Base-by-base conservation (phyloP, 192 early-diverging fungal species). In the Coemansia guatemalensis region DNA sequence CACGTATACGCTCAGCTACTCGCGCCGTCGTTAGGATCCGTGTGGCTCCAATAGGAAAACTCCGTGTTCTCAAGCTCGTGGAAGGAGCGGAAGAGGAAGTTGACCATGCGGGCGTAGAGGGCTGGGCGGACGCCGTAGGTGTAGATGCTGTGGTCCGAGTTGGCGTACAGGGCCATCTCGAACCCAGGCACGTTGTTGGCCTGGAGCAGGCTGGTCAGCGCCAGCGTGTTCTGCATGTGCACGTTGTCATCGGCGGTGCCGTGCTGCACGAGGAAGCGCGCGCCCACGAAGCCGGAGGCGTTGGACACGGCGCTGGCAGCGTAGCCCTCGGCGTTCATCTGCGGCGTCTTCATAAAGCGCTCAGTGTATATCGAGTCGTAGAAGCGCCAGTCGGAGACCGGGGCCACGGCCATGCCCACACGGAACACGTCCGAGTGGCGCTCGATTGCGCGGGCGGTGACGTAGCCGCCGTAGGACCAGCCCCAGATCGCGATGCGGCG, bases 331-430 rank as follows among this genome's bases (percentile, higher is more conserved):
- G 70, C 62, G 77, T 99, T 99, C 58, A 78, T 49, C 51, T 79
- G 44, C 17, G 94, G 95, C 20, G 93, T 93, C 71, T 90, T 87
- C 95, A 99, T 95, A 77, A 94, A 99, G 55, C 96, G 84, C 72
- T 99, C 96, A 1, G 96, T 99, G 73, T 99, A 99, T 25, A 97
- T 82, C 3, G 93, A 89, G 75, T 99, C 93, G 74, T 88, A 89
- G 62, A 85, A 86, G 56, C 81, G 81, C 95, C 95, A 99, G 71
- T 93, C 90, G 4, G 94, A 96, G 11, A 99, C 96, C 5, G 96
- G 96, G 8, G 96, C 96, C 1, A 99, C 96, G 5, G 96, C 85
- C 85, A 99, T 92, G 14, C 88, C 95, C 2, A 90, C 82, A 33
- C 75, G 79, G 78, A 96, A 95, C 2, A 95, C 70, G 6, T 91